A percentile compares a stretch with the other conserved stretches of the same genome.
These are phyloP conservation scores for Phytophthora fragariae DNA, from an alignment of 352 stramenopile genomes.

Conservation along the genomic window DNA sequence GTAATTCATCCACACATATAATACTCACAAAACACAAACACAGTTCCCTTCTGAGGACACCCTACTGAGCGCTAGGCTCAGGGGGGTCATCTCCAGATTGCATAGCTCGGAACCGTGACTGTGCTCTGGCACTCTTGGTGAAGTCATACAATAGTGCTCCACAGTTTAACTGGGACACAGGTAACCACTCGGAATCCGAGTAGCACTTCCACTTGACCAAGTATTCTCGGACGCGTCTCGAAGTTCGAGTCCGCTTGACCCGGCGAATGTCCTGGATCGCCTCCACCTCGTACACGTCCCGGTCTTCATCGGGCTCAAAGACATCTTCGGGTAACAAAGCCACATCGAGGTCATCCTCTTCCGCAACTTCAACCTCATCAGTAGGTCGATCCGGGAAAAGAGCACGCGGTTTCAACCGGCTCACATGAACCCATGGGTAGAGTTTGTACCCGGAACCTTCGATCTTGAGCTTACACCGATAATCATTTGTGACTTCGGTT, in stretches of 20 bases:
- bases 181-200: too few species aligned
- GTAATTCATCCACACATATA: too few species aligned
- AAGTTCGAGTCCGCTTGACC: too few species aligned
- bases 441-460: not conserved
- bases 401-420: not conserved
- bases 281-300: not conserved
- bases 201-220: too few species aligned
- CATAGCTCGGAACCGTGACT: not conserved
- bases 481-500: not conserved
- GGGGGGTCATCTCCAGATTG: not conserved
- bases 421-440: constrained; percentile 6
- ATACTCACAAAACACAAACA: too few species aligned
- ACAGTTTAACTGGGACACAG: too few species aligned
- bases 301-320: not conserved
- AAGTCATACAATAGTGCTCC: too few species aligned
- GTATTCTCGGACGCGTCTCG: too few species aligned
- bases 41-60: too few species aligned
- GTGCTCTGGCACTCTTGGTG: too few species aligned
- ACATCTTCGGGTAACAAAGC: constrained; percentile 4
- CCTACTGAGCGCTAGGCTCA: not conserved
- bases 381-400: not conserved
- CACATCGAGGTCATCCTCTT: constrained; percentile 1
- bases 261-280: too few species aligned
- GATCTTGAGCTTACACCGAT: not conserved
- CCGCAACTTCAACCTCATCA: not conserved